Base-by-base conservation (phyloP, 2,329 filamentous ascomycete genomes). In the Diplodia scrobiculata region DNA sequence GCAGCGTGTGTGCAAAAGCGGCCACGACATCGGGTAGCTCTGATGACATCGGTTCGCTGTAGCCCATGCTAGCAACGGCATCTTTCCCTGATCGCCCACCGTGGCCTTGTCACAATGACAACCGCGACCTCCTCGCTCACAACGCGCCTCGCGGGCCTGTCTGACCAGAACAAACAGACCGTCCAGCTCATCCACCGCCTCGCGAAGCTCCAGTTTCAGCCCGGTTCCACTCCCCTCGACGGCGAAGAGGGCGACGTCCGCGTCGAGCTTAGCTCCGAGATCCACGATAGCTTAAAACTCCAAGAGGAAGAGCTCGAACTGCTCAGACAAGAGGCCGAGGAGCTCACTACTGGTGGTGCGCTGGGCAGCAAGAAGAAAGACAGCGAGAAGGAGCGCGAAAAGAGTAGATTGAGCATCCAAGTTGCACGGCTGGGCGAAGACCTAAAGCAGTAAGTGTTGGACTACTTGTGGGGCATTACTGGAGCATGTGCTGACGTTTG, bases 231-330 rank as follows among this genome's bases (percentile, higher is more conserved):
- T 82, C 86, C 76, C 11, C 79, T 83, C 76, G 73, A 83, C 81
- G 68, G 79, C 85, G 67, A 90, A 84, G 82, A 90, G 83, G 79
- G 88, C 81, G 84, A 86, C 69, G 82, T 83, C 5, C 86, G 89
- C 66, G 77, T 88, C 21, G 92, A 97, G 78, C 84, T 97, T 38
- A 86, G 87, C 69, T 83, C 86, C 25, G 92, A 97, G 76, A 96
- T 97, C 69, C 88, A 89, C 70, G 87, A 91, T 72, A 85, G 85
- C 19, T 79, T 97, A 68, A 89, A 91, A 71, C 88, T 91, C 66
- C 86, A 90, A 59, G 89, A 96, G 72, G 91, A 96, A 69, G 91
- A 96, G 67, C 85, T 95, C 69, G 93, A 96, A 76, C 78, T 95
- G 19, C 75, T 97, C 38, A 83, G 82, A 55, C 91, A 95, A 74